These are phyloP conservation scores for Asterophora parasitica DNA, from an alignment of 768 basidiomycete species.

Conservation along the genomic window DNA sequence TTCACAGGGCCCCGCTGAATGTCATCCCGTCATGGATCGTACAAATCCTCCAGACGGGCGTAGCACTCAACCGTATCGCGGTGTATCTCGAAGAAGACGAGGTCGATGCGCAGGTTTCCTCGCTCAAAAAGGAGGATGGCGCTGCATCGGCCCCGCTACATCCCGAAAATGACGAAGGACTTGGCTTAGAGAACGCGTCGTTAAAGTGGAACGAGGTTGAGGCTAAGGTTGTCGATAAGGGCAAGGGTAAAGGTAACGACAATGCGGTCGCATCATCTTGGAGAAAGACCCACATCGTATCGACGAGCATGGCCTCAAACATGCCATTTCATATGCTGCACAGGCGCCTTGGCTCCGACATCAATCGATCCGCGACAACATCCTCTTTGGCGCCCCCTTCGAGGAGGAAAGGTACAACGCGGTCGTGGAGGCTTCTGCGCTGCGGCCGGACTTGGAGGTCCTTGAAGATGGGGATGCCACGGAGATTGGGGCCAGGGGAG, in stretches of 20 bases:
- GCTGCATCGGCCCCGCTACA: constrained; percentile 10
- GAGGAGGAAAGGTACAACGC: constrained; percentile 70
- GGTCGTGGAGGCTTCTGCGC: constrained; percentile 82
- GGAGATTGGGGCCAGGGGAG: constrained; percentile 78
- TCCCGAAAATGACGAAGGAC: constrained; percentile 33
- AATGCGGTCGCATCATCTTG: constrained; percentile 50
- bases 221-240: constrained; percentile 9
- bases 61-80: constrained; percentile 64
- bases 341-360: constrained; percentile 71
- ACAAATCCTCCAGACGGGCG: constrained; percentile 65
- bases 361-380: constrained; percentile 75
- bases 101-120: constrained; percentile 61
- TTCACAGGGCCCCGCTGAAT: constrained; percentile 58
- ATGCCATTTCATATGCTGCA: constrained; percentile 65
- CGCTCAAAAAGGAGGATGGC: constrained; percentile 40
- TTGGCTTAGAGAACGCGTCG: constrained; percentile 55
- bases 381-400: constrained; percentile 69
- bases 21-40: constrained; percentile 79
- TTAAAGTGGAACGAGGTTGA: constrained; percentile 60
- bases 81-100: constrained; percentile 69
- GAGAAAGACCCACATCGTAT: constrained; percentile 57
- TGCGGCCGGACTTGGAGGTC: constrained; percentile 75
- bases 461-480: constrained; percentile 85
- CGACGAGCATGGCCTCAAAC: constrained; percentile 58
- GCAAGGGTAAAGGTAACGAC: constrained; percentile 10